Base-by-base conservation (phyloP, 768 basidiomycete genomes). In the Rhizopogon roseolus region DNA sequence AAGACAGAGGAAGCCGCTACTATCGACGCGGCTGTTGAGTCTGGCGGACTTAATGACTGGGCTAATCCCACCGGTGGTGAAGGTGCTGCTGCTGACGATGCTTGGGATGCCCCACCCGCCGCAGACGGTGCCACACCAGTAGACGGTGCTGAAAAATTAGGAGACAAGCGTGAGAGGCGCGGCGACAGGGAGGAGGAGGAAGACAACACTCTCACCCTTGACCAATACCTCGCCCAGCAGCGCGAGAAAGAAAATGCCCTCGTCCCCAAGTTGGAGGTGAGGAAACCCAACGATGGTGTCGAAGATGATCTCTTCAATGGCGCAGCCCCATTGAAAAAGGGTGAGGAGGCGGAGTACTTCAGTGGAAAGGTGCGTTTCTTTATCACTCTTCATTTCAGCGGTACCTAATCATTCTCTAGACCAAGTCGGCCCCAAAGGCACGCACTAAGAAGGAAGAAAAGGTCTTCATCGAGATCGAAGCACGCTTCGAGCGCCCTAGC, bases 151-250 rank as follows among this genome's bases (percentile, higher is more conserved):
- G 66, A 71, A 7, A 71, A 72, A 50, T 68, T 67, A 22, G 71
- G 63, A 17, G 65, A 63, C 36, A 62, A 57, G 41, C 76, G 71
- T 43, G 57, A 69, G 5, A 72, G 72, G 66, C 61, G 69, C 56
- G 79, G 71, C 60, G 81, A 85, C 51, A 73, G 77, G 16, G 86
- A 90, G 64, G 93, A 94, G 61, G 92, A 94, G 66, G 90, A 93
- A 68, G 93, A 95, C 71, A 91, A 93, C 73, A 93, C 91, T 41
- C 81, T 97, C 64, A 95, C 95, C 40, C 80, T 94, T 66, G 95
- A 97, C 49, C 88, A 98, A 68, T 98, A 94, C 76, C 77, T 90
- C 56, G 88, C 92, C 61, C 84, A 92, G 72, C 77, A 88, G 70
- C 84, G 81, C 69, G 85, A 86, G 58, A 79, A 78, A 65, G 79